Percentiles rank a stretch among this genome's conserved stretches.
These are phyloP conservation scores for Manihot esculenta DNA, from an alignment of 441 rosid genomes.

Conservation along the genomic window DNA sequence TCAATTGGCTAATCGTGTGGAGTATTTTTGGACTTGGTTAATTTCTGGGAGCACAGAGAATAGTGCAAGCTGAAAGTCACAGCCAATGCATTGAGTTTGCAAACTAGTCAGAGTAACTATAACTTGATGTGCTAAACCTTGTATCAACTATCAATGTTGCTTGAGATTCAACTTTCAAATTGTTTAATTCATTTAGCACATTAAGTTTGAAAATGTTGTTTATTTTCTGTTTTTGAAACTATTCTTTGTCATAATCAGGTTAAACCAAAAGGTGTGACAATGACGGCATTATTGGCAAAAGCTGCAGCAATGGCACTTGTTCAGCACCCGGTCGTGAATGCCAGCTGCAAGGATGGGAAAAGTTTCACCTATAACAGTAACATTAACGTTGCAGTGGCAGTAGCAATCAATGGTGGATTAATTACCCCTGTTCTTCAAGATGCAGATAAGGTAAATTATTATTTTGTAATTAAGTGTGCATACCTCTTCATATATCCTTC, in stretches of 20 bases:
- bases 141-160: background rate
- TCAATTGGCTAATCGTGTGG: conserved; percentile 2
- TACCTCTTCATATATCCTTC: background rate
- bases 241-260: conserved; percentile 45
- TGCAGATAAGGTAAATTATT: conserved; percentile 81
- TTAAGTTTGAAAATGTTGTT: background rate
- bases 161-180: background rate
- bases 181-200: background rate
- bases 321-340: conserved; percentile 87
- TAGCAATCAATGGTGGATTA: conserved; percentile 92
- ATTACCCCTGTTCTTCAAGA: conserved; percentile 97
- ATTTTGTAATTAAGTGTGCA: background rate
- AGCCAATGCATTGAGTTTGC: background rate
- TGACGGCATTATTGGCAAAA: conserved; percentile 92
- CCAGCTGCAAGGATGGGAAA: conserved; percentile 90
- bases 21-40: background rate
- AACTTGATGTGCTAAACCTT: background rate
- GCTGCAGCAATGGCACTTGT: conserved; percentile 94
- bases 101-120: background rate
- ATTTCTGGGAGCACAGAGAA: background rate
- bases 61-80: background rate
- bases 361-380: conserved; percentile 68
- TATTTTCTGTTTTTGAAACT: background rate
- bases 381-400: conserved; percentile 93
- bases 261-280: conserved; percentile 93